These are phyloP conservation scores for Fusarium penzigii DNA, from an alignment of 2,329 filamentous ascomycete species.

Conservation along the genomic window DNA sequence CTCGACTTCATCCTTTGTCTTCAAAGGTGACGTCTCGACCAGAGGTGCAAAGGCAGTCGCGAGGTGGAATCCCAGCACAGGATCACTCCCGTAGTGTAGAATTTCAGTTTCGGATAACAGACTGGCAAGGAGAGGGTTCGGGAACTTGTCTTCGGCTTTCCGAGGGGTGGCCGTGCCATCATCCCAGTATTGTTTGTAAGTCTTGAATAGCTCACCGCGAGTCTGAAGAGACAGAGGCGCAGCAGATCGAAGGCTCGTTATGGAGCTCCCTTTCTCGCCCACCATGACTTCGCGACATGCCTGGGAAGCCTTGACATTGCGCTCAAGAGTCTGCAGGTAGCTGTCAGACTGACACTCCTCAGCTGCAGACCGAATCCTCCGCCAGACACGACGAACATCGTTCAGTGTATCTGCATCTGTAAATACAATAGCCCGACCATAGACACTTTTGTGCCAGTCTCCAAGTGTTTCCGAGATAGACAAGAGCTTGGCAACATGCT, in stretches of 20 bases:
- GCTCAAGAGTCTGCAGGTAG: conserved; percentile 11
- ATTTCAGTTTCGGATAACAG: conserved; percentile 35
- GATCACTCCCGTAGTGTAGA: conserved; percentile 52
- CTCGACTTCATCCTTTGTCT: conserved; percentile 14
- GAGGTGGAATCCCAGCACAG: conserved; percentile 59
- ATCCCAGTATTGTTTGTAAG: conserved; percentile 37
- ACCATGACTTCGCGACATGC: conserved; percentile 11
- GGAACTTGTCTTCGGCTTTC: conserved; percentile 14
- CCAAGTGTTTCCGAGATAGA: conserved; percentile 38
- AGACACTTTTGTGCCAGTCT: conserved; percentile 46
- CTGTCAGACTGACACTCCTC: conserved; percentile 9
- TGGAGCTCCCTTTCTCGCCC: conserved; percentile 20
- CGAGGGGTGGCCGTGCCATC: conserved; percentile 33
- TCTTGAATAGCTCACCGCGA: conserved; percentile 18
- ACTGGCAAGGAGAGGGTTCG: conserved; percentile 49
- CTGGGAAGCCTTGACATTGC: conserved; percentile 21
- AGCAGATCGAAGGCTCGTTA: conserved; percentile 39
- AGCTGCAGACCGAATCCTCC: conserved; percentile 21
- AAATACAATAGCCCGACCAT: conserved; percentile 48
- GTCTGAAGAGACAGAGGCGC: conserved; percentile 37
- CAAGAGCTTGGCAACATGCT: conserved; percentile 47
- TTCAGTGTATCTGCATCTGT: conserved; percentile 48
- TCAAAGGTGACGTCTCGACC: conserved; percentile 41
- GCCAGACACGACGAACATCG: conserved; percentile 42
- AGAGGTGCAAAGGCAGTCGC: conserved; percentile 46